phyloP scores from a whole-genome alignment of 2,329 filamentous ascomycete species.

The Fusarium graminum region DNA sequence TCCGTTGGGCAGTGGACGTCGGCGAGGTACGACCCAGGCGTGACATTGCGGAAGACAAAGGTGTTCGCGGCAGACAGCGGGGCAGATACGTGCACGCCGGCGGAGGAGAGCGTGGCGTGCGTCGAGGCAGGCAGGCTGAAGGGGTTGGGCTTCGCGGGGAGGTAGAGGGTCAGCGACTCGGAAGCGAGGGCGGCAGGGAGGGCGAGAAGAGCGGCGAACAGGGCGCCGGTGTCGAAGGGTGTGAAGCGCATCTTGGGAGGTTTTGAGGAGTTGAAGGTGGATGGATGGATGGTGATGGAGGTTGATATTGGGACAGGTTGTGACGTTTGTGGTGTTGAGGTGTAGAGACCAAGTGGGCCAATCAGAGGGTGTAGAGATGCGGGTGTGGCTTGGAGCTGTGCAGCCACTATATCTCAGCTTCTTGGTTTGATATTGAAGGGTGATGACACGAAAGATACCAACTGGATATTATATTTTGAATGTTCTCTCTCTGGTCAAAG shows the following conservation, averaged over 20 bases:
- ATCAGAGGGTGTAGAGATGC: constrained; percentile 24
- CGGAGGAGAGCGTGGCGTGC: constrained; percentile 70
- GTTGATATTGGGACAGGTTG: constrained; percentile 27
- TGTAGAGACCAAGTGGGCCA: constrained; percentile 43
- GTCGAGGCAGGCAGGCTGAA: constrained; percentile 72
- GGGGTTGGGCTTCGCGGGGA: constrained; percentile 64
- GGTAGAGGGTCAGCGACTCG: constrained; percentile 59
- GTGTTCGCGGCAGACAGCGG: constrained; percentile 76
- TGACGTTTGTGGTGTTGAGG: constrained; percentile 43
- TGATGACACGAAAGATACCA: neutral
- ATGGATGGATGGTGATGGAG: constrained; percentile 12
- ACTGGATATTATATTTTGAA: neutral
- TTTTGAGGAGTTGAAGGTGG: neutral
- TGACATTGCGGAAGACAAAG: constrained; percentile 81
- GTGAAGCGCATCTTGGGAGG: constrained; percentile 54
- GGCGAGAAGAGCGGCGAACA: constrained; percentile 55
- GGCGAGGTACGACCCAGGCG: constrained; percentile 80
- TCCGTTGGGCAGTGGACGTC: constrained; percentile 82
- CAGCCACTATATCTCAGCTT: constrained; percentile 31
- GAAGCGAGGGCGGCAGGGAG: constrained; percentile 49
- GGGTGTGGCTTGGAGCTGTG: constrained; percentile 38
- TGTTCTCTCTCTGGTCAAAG: neutral
- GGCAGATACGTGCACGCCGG: constrained; percentile 60
- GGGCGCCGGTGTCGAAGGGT: constrained; percentile 50
- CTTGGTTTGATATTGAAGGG: neutral